Evolutionary conservation across 2,329 filamentous ascomycete species (phyloP), one percentile per base, ranked within the genome.

Genomic region (Pseudogymnoascus sp.): DNA sequence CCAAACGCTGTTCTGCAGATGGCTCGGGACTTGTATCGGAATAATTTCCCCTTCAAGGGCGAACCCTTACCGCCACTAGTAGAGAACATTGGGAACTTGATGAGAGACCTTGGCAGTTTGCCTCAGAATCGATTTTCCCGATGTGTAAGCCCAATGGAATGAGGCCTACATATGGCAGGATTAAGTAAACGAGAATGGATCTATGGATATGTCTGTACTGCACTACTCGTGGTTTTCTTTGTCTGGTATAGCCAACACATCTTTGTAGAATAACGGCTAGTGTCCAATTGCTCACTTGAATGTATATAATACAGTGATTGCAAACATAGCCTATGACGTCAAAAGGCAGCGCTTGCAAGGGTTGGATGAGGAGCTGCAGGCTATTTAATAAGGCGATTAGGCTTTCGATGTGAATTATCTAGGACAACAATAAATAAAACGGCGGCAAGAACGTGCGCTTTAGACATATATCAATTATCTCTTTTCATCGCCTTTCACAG

Each of bases 51-150:
- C 12, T 75, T 72, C 1, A 75, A 74, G 0, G 73, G 76, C 31
- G 78, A 80, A 34, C 71, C 74, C 5, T 68, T 80, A 64, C 84
- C 87, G 12, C 82, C 86, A 0, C 78, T 91, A 44, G 86, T 89
- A 1, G 86, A 89, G 68, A 90, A 89, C 65, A 72, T 90, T 59
- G 81, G 85, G 50, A 80, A 84, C 53, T 74, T 90, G 67, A 82
- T 90, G 69, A 81, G 81, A 66, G 84, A 87, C 66, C 72, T 89
- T 61, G 81, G 82, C 3, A 78, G 79, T 67, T 81, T 82, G 4
- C 80, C 81, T 8, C 73, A 73, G 70, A 65, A 59, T 42, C 61
- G 62, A 11, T 46, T 46, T 46, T 46, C 42, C 8, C 42, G 42
- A 11, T 46, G 42, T 46, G 42, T 46, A 23, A 46, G 42, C 18